A percentile compares a stretch with the other conserved stretches of the same genome.
These are phyloP conservation scores for Xerocomus potaroensis DNA, from an alignment of 768 basidiomycete genomes.

Conservation along the genomic window DNA sequence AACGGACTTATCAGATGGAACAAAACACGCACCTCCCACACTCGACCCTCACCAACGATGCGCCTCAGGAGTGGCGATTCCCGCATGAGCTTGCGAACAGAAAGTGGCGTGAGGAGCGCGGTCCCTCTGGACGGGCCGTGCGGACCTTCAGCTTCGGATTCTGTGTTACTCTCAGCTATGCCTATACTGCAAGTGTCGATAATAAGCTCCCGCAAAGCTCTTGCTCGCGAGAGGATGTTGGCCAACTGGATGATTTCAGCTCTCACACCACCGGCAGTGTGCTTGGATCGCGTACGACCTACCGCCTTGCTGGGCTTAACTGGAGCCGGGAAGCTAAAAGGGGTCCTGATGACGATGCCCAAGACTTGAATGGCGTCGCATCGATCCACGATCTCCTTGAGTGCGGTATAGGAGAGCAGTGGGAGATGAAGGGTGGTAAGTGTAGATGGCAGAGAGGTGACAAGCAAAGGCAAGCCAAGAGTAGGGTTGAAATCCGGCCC, in stretches of 20 bases:
- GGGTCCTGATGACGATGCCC: constrained; percentile 15
- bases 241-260: constrained; percentile 14
- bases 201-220: constrained; percentile 13
- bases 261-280: background rate
- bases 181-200: constrained; percentile 12
- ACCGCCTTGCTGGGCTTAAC: background rate
- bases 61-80: constrained; percentile 35
- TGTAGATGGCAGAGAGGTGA: constrained; percentile 33
- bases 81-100: constrained; percentile 42
- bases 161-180: background rate
- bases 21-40: constrained; percentile 51
- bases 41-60: constrained; percentile 45
- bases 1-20: background rate
- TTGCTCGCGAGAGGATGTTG: constrained; percentile 13
- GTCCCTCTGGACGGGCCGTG: background rate
- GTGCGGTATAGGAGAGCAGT: constrained; percentile 17
- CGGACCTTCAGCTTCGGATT: background rate
- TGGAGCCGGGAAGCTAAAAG: constrained; percentile 5
- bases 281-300: background rate
- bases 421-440: constrained; percentile 27
- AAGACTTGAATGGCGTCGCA: constrained; percentile 15
- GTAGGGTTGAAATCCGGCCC: constrained; percentile 16
- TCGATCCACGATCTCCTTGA: constrained; percentile 19
- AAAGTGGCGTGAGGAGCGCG: constrained; percentile 39
- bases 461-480: constrained; percentile 19